phyloP scores from a whole-genome alignment of 257 asterid species.

The Scutellaria barbata region DNA sequence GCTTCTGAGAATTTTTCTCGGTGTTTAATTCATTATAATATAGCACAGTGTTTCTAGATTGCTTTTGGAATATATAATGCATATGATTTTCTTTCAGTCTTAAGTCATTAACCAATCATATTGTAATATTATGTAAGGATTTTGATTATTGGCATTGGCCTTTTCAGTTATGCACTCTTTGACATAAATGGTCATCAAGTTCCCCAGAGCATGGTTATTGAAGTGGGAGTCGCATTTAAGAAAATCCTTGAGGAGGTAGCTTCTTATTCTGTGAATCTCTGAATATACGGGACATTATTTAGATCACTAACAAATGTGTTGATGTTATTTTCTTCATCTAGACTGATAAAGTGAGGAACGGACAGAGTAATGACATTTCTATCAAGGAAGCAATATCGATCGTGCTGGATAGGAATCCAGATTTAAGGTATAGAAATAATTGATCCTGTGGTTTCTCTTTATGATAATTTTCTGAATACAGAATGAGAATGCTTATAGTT shows the following conservation, averaged over 20 bases:
- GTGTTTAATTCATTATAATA: not conserved
- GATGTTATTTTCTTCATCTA: conserved; percentile 42
- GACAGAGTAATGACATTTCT: conserved; percentile 76
- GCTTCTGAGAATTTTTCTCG: conserved; percentile 7
- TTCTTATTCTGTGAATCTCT: conserved; percentile 22
- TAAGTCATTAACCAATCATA: conserved; percentile 17
- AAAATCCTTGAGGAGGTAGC: conserved; percentile 90
- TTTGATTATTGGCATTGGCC: conserved; percentile 29
- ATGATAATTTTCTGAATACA: conserved; percentile 25
- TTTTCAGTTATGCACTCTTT: conserved; percentile 78
- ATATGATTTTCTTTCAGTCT: conserved; percentile 6
- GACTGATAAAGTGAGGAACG: conserved; percentile 92
- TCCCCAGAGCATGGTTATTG: conserved; percentile 73
- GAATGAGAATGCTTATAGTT: conserved; percentile 33
- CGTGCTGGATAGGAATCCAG: conserved; percentile 82
- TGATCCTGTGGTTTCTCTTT: not conserved
- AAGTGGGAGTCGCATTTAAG: conserved; percentile 88
- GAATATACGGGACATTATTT: not conserved
- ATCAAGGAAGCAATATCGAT: conserved; percentile 80
- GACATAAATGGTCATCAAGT: conserved; percentile 84
- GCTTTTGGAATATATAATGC: conserved; percentile 23
- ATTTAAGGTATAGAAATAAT: conserved; percentile 60
- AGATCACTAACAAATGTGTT: conserved; percentile 16
- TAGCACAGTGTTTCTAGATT: conserved; percentile 8
- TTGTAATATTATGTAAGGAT: not conserved